Conservation (phyloP, 495 filamentous ascomycete genomes). For the Penicillium herquei region DNA sequence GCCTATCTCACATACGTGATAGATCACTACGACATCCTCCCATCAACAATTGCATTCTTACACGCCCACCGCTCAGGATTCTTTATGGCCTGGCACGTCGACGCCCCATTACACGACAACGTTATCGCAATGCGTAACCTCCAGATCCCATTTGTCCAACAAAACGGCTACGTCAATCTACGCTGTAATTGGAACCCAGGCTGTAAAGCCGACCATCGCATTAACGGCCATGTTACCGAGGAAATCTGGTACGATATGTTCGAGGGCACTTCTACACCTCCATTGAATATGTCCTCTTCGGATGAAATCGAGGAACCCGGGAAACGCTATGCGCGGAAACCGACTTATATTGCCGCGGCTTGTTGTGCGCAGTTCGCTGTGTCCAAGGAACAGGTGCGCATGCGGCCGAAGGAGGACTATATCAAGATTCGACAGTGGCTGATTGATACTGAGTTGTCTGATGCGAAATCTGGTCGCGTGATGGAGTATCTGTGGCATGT, state of each 20-base stretch:
- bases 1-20: slow-evolving; percentile 72
- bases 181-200: slow-evolving; percentile 66
- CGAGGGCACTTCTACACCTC: slow-evolving; percentile 50
- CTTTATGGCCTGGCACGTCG: slow-evolving; percentile 64
- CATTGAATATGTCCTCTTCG: slow-evolving; percentile 31
- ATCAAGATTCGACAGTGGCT: slow-evolving; percentile 66
- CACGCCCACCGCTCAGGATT: slow-evolving; percentile 57
- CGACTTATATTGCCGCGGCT: slow-evolving; percentile 38
- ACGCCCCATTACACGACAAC: slow-evolving; percentile 52
- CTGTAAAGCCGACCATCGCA: slow-evolving; percentile 49
- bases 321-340: slow-evolving; percentile 28
- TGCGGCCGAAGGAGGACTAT: slow-evolving; percentile 58
- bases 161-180: slow-evolving; percentile 64
- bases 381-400: slow-evolving; percentile 49
- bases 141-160: slow-evolving; percentile 48
- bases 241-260: slow-evolving; percentile 54
- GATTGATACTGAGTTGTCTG: slow-evolving; percentile 54
- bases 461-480: slow-evolving; percentile 65
- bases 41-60: slow-evolving; percentile 66
- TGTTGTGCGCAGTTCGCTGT: slow-evolving; percentile 72
- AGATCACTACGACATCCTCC: slow-evolving; percentile 65
- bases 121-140: slow-evolving; percentile 52
- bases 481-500: slow-evolving; percentile 76
- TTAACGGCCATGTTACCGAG: slow-evolving; percentile 58
- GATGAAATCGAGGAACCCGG: slow-evolving; percentile 5